phyloP scores from a whole-genome alignment of 1,139 yeast species.

The Arxiozyma slooffiae region DNA sequence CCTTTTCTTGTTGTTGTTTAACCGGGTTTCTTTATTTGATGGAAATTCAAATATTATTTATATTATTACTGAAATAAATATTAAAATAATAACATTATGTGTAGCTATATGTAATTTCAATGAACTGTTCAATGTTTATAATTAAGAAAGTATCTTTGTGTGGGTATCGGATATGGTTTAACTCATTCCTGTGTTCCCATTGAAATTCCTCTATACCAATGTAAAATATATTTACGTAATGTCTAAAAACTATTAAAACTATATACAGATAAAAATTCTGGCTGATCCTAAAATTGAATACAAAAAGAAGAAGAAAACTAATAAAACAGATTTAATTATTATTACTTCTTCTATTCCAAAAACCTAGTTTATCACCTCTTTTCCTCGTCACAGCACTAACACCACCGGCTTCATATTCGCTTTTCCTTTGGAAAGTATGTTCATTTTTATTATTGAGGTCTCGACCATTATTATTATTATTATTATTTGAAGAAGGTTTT shows the following conservation, averaged over 20 bases:
- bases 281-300: not conserved
- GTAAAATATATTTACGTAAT: too few species aligned
- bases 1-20: not conserved
- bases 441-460: not conserved
- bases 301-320: not conserved
- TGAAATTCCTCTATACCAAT: too few species aligned
- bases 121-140: not conserved
- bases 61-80: too few species aligned
- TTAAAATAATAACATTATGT: not conserved
- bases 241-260: not conserved
- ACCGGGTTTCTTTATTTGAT: not conserved
- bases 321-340: constrained; percentile 4
- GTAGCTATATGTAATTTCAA: not conserved
- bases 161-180: not conserved
- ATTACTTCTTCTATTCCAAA: constrained; percentile 26
- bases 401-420: constrained; percentile 61
- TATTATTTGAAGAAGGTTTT: constrained; percentile 10
- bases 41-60: not conserved
- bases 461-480: not conserved
- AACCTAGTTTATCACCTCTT: constrained; percentile 32
- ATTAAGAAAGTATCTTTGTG: not conserved
- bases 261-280: too few species aligned
- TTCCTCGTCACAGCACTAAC: constrained; percentile 40
- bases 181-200: not conserved
- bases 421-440: constrained; percentile 34